Percentiles rank a stretch among this genome's conserved stretches.
Conservation (phyloP, 345 rosid genomes). For the Diplotaxis tenuifolia region DNA sequence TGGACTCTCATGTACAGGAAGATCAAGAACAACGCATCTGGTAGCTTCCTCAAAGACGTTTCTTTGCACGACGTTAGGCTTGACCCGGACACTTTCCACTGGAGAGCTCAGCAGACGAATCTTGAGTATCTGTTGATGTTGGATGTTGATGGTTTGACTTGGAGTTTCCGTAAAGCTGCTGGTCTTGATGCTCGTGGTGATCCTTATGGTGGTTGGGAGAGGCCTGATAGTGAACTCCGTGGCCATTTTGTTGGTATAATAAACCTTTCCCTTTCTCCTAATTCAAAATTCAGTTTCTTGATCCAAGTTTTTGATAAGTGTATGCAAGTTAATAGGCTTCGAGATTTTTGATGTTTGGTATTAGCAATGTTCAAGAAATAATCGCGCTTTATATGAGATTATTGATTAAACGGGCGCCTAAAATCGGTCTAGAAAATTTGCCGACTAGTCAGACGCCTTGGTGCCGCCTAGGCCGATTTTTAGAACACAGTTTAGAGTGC, state of each 20-base stretch:
- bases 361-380: neutral
- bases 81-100: conserved; percentile 53
- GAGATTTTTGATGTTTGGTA: conserved; percentile 9
- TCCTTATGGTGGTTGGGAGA: conserved; percentile 93
- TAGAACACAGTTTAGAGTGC: neutral
- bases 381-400: neutral
- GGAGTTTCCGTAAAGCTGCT: conserved; percentile 84
- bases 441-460: neutral
- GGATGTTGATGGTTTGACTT: conserved; percentile 71
- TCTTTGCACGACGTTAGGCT: conserved; percentile 81
- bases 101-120: conserved; percentile 86
- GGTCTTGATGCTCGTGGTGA: conserved; percentile 65
- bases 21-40: conserved; percentile 49
- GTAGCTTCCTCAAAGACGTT: conserved; percentile 62
- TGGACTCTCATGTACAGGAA: conserved; percentile 74
- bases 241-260: conserved; percentile 95
- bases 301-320: neutral
- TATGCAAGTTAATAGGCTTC: neutral
- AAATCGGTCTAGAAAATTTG: neutral
- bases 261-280: neutral
- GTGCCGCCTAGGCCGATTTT: neutral
- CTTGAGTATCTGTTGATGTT: conserved; percentile 79
- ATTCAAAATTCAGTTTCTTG: neutral
- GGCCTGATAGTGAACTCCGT: conserved; percentile 60
- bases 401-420: neutral